phyloP scores from a whole-genome alignment of 352 stramenopile genomes.

The Globisporangium cederbergense region DNA sequence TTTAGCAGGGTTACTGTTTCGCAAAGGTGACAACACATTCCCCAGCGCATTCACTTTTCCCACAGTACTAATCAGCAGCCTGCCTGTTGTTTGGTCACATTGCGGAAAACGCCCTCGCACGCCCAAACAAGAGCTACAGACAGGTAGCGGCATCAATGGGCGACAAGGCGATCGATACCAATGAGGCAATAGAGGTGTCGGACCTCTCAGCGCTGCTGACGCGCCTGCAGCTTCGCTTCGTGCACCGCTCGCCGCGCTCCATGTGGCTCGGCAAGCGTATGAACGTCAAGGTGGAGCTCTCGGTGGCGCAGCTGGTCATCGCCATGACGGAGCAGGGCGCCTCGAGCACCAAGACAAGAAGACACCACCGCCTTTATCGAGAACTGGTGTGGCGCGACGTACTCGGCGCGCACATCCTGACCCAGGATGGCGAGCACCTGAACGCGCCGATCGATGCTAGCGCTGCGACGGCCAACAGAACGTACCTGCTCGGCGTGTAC shows the following conservation, averaged over 20 bases:
- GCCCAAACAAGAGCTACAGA: background rate
- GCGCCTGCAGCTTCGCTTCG: conserved; percentile 17
- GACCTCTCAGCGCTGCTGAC: conserved; percentile 13
- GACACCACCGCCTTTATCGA: conserved; percentile 11
- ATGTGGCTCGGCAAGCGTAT: conserved; percentile 17
- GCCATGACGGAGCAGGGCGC: conserved; percentile 8
- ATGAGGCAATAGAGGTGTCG: background rate
- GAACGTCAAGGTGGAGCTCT: conserved; percentile 11
- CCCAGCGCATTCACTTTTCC: background rate
- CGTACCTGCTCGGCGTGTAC: conserved; percentile 48
- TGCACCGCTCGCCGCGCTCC: conserved; percentile 16
- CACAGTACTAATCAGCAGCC: background rate
- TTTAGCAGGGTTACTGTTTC: background rate
- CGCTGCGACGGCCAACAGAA: conserved; percentile 6
- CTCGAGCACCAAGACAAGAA: background rate
- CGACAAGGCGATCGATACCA: too few relatives aligned
- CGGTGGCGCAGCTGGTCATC: conserved; percentile 10
- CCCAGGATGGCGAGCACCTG: conserved; percentile 36
- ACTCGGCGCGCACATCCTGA: conserved; percentile 53
- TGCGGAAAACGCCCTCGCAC: background rate
- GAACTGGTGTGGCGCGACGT: conserved; percentile 44
- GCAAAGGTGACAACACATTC: background rate
- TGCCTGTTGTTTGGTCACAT: background rate
- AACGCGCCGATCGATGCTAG: conserved; percentile 17
- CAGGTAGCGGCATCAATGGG: background rate